These are phyloP conservation scores for Moniliella sp. DNA, from an alignment of 1,284 basidiomycete genomes.

Conservation along the genomic window DNA sequence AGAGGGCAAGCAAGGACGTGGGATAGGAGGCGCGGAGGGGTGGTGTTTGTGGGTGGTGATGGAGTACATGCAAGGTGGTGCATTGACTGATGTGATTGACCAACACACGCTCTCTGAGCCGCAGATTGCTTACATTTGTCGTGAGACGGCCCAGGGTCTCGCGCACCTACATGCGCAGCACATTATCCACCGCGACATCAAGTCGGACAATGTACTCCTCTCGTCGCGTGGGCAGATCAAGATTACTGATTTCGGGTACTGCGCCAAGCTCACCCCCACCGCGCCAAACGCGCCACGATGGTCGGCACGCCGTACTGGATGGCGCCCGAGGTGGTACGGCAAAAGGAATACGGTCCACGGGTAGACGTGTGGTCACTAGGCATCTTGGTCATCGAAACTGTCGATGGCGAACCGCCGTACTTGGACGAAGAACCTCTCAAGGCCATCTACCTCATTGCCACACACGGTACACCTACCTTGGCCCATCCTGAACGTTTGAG, in stretches of 20 bases:
- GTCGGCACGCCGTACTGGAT: constrained; percentile 26
- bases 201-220: constrained; percentile 17
- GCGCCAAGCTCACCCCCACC: constrained; percentile 6
- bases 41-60: no score
- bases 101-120: no score
- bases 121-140: constrained; percentile 14
- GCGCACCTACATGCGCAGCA: constrained; percentile 10
- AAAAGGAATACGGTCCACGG: constrained; percentile 10
- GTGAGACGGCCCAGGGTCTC: constrained; percentile 11
- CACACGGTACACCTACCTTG: no score
- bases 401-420: no score
- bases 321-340: constrained; percentile 23
- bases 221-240: constrained; percentile 14
- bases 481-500: no score
- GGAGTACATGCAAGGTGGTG: no score
- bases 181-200: constrained; percentile 16
- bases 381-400: constrained; percentile 15
- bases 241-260: constrained; percentile 20
- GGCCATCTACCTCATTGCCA: no score
- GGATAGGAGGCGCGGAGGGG: no score
- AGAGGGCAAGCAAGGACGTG: no score
- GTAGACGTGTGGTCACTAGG: constrained; percentile 22
- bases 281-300: constrained; percentile 6
- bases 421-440: no score
- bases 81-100: no score